These are phyloP conservation scores for Kalanchoe fedtschenkoi DNA, from an alignment of 164 flowering plant species.

Conservation along the genomic window DNA sequence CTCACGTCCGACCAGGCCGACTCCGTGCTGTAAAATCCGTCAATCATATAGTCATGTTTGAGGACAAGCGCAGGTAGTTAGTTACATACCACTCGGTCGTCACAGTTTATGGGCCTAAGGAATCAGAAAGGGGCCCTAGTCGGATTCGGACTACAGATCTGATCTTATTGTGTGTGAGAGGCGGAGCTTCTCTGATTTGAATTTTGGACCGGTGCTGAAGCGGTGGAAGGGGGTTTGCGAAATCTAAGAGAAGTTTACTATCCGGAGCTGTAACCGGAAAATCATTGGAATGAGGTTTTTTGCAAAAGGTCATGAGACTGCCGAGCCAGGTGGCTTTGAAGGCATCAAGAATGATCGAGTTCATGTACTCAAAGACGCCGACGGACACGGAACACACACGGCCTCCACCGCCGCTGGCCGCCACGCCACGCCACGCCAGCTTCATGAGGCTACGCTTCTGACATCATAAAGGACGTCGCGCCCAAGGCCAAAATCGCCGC, in stretches of 20 bases:
- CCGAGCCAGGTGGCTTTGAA: slow-evolving; percentile 23
- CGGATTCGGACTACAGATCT: slow-evolving; percentile 84
- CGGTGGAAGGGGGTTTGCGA: slow-evolving; percentile 77
- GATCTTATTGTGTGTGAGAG: slow-evolving; percentile 90
- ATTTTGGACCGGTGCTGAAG: slow-evolving; percentile 64
- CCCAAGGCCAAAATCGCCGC: slow-evolving; percentile 79
- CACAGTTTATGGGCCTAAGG: slow-evolving; percentile 80
- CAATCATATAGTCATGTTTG: slow-evolving; percentile 60
- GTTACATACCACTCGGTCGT: slow-evolving; percentile 98
- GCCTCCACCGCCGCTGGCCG: slow-evolving; percentile 93
- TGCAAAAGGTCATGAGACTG: slow-evolving; percentile 64
- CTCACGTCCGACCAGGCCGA: slow-evolving; percentile 39
- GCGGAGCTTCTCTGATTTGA: slow-evolving; percentile 66
- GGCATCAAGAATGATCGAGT: slow-evolving; percentile 53
- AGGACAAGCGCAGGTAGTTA: slow-evolving; percentile 56
- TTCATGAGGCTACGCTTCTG: slow-evolving; percentile 83
- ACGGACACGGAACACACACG: slow-evolving; percentile 96
- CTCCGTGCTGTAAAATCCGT: slow-evolving; percentile 32
- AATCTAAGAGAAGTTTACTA: slow-evolving; percentile 35
- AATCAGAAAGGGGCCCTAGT: slow-evolving; percentile 84
- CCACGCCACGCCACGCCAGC: slow-evolving; percentile 52
- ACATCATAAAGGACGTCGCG: slow-evolving; percentile 88
- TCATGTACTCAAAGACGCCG: slow-evolving; percentile 79
- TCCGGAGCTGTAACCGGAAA: slow-evolving; percentile 55
- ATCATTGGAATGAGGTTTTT: slow-evolving; percentile 78